phyloP scores from a whole-genome alignment of 2,329 filamentous ascomycete genomes.

The Sphaerulina populicola region DNA sequence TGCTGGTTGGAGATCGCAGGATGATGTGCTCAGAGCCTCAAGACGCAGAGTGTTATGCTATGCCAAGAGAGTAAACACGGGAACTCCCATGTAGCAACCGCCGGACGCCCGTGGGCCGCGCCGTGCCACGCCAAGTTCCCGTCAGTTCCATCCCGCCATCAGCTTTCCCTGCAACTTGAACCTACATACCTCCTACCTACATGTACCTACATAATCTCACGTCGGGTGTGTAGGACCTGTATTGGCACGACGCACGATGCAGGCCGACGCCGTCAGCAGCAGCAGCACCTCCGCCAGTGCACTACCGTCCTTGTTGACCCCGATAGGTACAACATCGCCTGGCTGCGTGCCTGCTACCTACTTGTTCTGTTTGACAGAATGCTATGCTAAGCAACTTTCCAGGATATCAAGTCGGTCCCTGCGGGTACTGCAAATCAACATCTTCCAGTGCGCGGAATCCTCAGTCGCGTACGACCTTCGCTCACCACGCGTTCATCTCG shows the following conservation, averaged over 20 bases:
- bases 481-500: conserved; percentile 2
- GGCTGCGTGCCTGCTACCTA: conserved; percentile 7
- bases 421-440: conserved; percentile 45
- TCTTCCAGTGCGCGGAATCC: conserved; percentile 41
- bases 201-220: not conserved
- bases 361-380: not conserved
- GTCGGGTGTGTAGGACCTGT: too few species aligned
- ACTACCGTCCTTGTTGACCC: conserved; percentile 26
- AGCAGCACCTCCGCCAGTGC: conserved; percentile 12
- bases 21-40: not conserved
- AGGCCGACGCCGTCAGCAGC: not conserved
- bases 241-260: not conserved
- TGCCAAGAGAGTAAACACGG: too few species aligned
- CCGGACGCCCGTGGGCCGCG: too few species aligned
- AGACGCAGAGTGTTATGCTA: too few species aligned
- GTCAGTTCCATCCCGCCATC: too few species aligned
- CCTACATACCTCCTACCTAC: not conserved
- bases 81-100: too few species aligned
- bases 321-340: conserved; percentile 24
- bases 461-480: conserved; percentile 41
- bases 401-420: conserved; percentile 45
- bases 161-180: too few species aligned
- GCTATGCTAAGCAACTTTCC: conserved; percentile 19
- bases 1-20: conserved; percentile 15
- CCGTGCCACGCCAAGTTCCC: too few species aligned